Conservation (phyloP, 2,329 filamentous ascomycete species). For the Alternaria angustiovoidea region DNA sequence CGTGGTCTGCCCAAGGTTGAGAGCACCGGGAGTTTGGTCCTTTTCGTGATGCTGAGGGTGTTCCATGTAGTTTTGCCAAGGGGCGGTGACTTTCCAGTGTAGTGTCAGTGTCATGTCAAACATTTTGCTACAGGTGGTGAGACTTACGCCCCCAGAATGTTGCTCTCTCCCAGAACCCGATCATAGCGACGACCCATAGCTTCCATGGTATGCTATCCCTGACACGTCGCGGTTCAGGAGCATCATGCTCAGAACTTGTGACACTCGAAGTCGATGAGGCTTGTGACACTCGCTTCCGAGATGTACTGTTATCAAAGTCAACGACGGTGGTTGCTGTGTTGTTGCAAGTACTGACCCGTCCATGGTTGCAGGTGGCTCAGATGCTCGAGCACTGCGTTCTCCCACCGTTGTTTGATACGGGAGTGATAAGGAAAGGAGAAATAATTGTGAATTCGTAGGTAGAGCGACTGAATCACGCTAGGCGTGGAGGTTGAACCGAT, state of each 20-base stretch:
- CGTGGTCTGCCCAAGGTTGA: constrained; percentile 43
- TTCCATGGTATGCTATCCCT: constrained; percentile 32
- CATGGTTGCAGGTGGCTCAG: not conserved
- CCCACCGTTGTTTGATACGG: not conserved
- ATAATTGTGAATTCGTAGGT: not conserved
- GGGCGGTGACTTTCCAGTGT: constrained; percentile 29
- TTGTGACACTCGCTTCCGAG: constrained; percentile 10
- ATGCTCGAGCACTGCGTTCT: not conserved
- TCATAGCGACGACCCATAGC: constrained; percentile 36
- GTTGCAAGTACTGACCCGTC: constrained; percentile 2
- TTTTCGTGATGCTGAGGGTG: constrained; percentile 36
- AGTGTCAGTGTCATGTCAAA: constrained; percentile 10
- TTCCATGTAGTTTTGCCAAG: constrained; percentile 57
- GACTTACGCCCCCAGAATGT: constrained; percentile 38
- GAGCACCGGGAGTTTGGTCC: constrained; percentile 45
- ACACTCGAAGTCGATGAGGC: constrained; percentile 11
- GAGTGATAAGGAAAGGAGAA: not conserved
- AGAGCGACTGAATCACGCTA: not conserved
- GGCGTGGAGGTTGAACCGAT: not conserved
- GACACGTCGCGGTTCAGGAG: constrained; percentile 27
- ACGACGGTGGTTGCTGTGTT: not conserved
- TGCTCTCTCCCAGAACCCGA: constrained; percentile 39
- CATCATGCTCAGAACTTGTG: not conserved
- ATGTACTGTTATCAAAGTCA: constrained; percentile 3
- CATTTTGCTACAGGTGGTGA: constrained; percentile 9